A percentile compares a stretch with the other conserved stretches of the same genome.
Conservation (phyloP, 805 yeast genomes). For the Hanseniaspora lachancei region DNA sequence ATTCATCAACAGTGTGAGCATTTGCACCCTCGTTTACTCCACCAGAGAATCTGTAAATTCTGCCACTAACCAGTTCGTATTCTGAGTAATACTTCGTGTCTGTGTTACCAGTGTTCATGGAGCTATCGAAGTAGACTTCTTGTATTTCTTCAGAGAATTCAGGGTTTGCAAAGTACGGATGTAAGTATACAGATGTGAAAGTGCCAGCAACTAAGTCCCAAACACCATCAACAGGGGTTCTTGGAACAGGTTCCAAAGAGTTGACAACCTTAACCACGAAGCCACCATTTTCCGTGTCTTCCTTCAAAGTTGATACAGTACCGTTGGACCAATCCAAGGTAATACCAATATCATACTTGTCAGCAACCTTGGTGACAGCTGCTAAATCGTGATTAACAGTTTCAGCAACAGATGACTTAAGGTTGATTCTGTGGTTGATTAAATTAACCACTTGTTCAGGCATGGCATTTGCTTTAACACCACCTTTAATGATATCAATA, state of each 20-base stretch:
- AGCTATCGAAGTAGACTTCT: conserved; percentile 12
- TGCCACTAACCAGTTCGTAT: conserved; percentile 8
- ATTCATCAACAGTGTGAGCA: conserved; percentile 17
- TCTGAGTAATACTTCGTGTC: conserved; percentile 13
- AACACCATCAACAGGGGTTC: conserved; percentile 34
- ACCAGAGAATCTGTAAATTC: conserved; percentile 14
- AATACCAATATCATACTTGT: conserved; percentile 35
- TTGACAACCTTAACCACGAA: conserved; percentile 27
- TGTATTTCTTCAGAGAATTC: neutral
- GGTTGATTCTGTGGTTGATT: conserved; percentile 44
- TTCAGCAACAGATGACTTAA: conserved; percentile 33
- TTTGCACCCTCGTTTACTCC: conserved; percentile 10
- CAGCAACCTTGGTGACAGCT: conserved; percentile 31
- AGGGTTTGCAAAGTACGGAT: conserved; percentile 8
- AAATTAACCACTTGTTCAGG: conserved; percentile 41
- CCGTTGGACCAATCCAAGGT: conserved; percentile 24
- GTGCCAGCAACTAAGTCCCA: conserved; percentile 52
- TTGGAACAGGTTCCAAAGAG: conserved; percentile 39
- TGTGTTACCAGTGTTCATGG: conserved; percentile 14
- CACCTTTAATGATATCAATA: conserved; percentile 49
- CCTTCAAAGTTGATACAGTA: conserved; percentile 14
- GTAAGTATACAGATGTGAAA: conserved; percentile 6
- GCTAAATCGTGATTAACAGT: conserved; percentile 28
- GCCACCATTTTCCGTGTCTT: conserved; percentile 29
- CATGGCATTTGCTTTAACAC: conserved; percentile 50